A percentile compares a stretch with the other conserved stretches of the same genome.
Evolutionary conservation across 805 yeast genomes (phyloP).

Genomic region (Metschnikowia sp.): DNA sequence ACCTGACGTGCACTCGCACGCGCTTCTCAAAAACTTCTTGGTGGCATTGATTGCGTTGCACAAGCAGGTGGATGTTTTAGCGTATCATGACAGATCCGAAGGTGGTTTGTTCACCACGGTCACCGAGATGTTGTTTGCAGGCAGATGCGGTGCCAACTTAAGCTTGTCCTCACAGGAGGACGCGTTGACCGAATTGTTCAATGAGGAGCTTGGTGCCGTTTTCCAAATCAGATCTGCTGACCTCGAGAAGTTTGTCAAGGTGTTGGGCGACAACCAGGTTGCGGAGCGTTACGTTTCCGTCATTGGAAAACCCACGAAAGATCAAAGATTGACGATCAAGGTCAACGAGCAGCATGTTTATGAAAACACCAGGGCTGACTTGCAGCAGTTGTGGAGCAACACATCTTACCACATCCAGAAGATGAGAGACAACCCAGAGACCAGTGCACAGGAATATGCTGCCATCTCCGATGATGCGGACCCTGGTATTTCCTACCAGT

Average conservation of each 20-base stretch:
- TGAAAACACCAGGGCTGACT: slow-evolving; percentile 56
- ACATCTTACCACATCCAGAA: slow-evolving; percentile 89
- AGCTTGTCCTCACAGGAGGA: slow-evolving; percentile 40
- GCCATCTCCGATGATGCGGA: slow-evolving; percentile 74
- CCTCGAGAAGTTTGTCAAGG: slow-evolving; percentile 48
- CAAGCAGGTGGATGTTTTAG: slow-evolving; percentile 58
- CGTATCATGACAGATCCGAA: slow-evolving; percentile 95
- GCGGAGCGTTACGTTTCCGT: slow-evolving; percentile 48
- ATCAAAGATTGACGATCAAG: slow-evolving; percentile 46
- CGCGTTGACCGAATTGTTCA: slow-evolving; percentile 62
- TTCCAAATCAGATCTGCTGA: slow-evolving; percentile 72
- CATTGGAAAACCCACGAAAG: slow-evolving; percentile 67
- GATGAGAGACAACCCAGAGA: slow-evolving; percentile 88
- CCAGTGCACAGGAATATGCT: slow-evolving; percentile 83
- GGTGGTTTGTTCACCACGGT: slow-evolving; percentile 90
- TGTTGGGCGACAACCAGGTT: slow-evolving; percentile 60
- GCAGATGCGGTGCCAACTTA: slow-evolving; percentile 77
- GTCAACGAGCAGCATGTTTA: slow-evolving; percentile 48
- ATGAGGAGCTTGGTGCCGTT: slow-evolving; percentile 94
- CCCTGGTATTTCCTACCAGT: slow-evolving; percentile 83
- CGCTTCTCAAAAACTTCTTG: slow-evolving; percentile 65
- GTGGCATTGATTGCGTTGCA: slow-evolving; percentile 71
- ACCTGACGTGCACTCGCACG: slow-evolving; percentile 77
- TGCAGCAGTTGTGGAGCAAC: slow-evolving; percentile 82
- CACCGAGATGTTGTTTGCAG: slow-evolving; percentile 96